Evolutionary conservation across 129 eudicot genomes (phyloP), one percentile per base, ranked within the genome.

Genomic region (Logfia minima): DNA sequence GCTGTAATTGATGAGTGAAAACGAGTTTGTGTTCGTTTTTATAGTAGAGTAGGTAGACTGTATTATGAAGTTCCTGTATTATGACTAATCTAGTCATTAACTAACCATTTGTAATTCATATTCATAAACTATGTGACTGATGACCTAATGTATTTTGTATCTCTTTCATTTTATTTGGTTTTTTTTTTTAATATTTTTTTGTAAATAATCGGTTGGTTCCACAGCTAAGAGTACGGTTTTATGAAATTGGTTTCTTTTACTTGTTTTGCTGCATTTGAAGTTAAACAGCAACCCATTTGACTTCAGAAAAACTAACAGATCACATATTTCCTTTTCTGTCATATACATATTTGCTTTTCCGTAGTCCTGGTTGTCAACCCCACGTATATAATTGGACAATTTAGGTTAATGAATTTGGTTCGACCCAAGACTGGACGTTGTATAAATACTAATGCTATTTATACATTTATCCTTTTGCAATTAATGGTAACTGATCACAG

Each of bases 41-140:
- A 80, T 70, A 59, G 56, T 52, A 52, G 75, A 39, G 70, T 74
- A 80, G 83, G 69, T 80, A 80, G 83, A 32, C 58, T 71, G 29
- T 63, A 6, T 71, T 51, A 9, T 71, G 3, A 21, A 61, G 71
- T 62, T 34, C 35, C 2, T 31, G 77, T 79, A 71, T 71, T 48
- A 48, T 48, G 59, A 32, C 73, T 79, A 51, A 51, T 71, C 66
- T 71, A 71, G 83, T 59, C 75, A 56, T 74, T 43, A 52, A 28
- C 75, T 66, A 63, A 80, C 83, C 70, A 75, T 80, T 39, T 80
- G 83, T 74, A 80, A 80, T 58, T 80, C 35, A 74, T 34, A 74
- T 66, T 41, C 51, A 73, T 34, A 65, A 63, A 80, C 60, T 72
- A 51, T 24, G 43, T 51, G 59, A 51, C 26, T 79, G 66, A 52